Conservation (phyloP, 129 eudicot genomes). For the Ambrosia trifida region DNA sequence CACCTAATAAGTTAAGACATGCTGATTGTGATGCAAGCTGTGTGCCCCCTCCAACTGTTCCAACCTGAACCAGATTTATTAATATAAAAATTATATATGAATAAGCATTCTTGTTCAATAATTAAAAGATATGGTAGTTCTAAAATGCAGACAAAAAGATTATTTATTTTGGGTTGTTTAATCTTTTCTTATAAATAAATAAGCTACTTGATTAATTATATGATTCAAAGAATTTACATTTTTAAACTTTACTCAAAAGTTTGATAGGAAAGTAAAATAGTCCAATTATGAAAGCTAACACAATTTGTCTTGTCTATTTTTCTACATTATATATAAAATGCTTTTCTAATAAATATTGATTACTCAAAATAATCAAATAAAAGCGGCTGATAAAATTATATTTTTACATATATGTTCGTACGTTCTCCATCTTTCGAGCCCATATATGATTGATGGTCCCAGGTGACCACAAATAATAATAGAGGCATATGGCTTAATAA, state of each 20-base stretch:
- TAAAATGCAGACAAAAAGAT: slow-evolving; percentile 15
- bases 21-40: slow-evolving; percentile 64
- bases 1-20: slow-evolving; percentile 54
- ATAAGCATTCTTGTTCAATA: neutral
- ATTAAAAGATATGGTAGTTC: neutral
- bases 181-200: slow-evolving; percentile 9
- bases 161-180: neutral
- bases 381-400: slow-evolving; percentile 22
- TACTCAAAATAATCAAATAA: slow-evolving; percentile 18
- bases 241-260: neutral
- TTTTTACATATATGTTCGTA: neutral
- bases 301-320: neutral
- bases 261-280: slow-evolving; percentile 5
- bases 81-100: neutral
- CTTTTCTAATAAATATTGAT: neutral
- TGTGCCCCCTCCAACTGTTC: slow-evolving; percentile 64
- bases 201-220: neutral
- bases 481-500: neutral
- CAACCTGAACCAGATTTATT: slow-evolving; percentile 42
- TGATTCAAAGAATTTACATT: neutral
- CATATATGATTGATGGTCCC: neutral
- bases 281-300: slow-evolving; percentile 1
- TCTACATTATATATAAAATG: neutral
- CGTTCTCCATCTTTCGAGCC: slow-evolving; percentile 8
- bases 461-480: neutral